Evolutionary conservation across 805 yeast species (phyloP), one percentile per base, ranked within the genome.

Genomic region (Torulaspora delbrueckii): DNA sequence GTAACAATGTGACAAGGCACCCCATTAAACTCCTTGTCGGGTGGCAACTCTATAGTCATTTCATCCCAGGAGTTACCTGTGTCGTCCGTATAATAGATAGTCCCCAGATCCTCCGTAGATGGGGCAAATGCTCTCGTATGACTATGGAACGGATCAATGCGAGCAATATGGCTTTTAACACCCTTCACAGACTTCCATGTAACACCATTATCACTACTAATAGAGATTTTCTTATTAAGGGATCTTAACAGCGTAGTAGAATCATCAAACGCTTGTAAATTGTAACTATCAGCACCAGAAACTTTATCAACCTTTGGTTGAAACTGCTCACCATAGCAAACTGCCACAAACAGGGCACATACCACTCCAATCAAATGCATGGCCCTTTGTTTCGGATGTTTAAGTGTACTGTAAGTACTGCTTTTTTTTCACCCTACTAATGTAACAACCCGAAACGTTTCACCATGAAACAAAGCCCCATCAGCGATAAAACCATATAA

Each of bases 141-240:
- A 10, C 49, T 42, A 27, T 51, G 40, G 30, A 39, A 38, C 5
- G 31, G 26, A 37, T 61, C 66, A 3, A 55, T 31, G 7, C n/a
- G 19, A 4, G 51, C 39, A 24, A 33, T 30, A 2, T 8, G 14
- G 7, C 52, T 38, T 1, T 40, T 25, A 9, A 52, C 32, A 3
- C 37, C 52, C 5, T 45, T 27, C 7, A 57, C 42, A 1, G 8
- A 7, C 19, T 51, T 40, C 82, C 84, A 82, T 0, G 62, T 55
- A 8, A 47, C 63, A 7, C 87, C 88, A 55, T 77, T 73, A 56
- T 81, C 74, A 9, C 54, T 59, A 3, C 83, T 75, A 7, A 69
- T 55, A 8, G 55, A 60, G 1, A 78, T 43, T 2, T 42, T 48
- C 1, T 46, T 35, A 1, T 65, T 55, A 5, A 59, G 57, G 22